Percentiles rank a stretch among this genome's conserved stretches.
These are phyloP conservation scores for Aspergillus luchuensis DNA, from an alignment of 2,329 filamentous ascomycete species.

Conservation along the genomic window DNA sequence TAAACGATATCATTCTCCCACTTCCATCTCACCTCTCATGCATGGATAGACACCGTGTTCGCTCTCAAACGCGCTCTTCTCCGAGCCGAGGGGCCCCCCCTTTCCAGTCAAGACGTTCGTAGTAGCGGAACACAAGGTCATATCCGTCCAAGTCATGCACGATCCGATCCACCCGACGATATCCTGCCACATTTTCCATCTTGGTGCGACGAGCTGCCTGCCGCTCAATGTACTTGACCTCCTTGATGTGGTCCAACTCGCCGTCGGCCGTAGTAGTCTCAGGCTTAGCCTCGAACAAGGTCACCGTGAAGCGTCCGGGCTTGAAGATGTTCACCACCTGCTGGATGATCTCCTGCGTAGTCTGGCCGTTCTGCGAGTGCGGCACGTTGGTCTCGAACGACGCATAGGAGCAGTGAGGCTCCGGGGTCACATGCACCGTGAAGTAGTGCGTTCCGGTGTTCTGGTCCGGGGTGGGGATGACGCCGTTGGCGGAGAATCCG, in stretches of 20 bases:
- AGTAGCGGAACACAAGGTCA: slow-evolving; percentile 94
- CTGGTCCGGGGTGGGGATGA: slow-evolving; percentile 74
- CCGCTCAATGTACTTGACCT: slow-evolving; percentile 46
- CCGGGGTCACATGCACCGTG: slow-evolving; percentile 96
- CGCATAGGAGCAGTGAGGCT: slow-evolving; percentile 95
- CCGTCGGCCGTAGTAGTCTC: slow-evolving; percentile 28
- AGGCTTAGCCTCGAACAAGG: slow-evolving; percentile 87
- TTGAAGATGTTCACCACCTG: slow-evolving; percentile 96
- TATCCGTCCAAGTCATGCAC: slow-evolving; percentile 98
- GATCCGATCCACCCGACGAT: slow-evolving; percentile 87
- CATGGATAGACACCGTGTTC: background rate
- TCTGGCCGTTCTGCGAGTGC: slow-evolving; percentile 79
- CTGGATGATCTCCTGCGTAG: slow-evolving; percentile 87
- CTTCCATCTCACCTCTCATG: slow-evolving; percentile 1
- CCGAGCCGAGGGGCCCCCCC: slow-evolving; percentile 65
- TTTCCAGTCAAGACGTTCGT: slow-evolving; percentile 83
- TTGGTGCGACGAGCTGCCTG: slow-evolving; percentile 50
- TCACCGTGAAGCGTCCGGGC: slow-evolving; percentile 96
- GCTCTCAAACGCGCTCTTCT: slow-evolving; percentile 43
- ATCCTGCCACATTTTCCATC: slow-evolving; percentile 81
- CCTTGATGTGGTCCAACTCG: slow-evolving; percentile 34
- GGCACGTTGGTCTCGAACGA: slow-evolving; percentile 99
- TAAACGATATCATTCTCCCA: slow-evolving; percentile 6
- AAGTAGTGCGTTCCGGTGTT: slow-evolving; percentile 79
- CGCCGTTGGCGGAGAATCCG: slow-evolving; percentile 95